Conservation (phyloP, 129 eudicot genomes). For the Logfia minima region DNA sequence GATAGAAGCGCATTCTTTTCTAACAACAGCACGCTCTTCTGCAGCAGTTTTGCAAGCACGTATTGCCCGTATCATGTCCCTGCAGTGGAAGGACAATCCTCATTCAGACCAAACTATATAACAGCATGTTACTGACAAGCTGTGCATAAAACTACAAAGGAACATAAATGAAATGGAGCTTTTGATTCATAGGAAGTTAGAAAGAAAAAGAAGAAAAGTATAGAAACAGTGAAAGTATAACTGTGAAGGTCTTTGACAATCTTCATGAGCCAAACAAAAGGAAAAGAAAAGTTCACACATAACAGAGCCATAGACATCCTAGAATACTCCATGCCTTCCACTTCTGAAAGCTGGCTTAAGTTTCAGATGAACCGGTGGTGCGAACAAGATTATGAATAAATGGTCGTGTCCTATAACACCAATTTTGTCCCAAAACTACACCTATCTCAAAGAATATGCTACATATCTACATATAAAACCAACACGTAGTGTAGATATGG, state of each 20-base stretch:
- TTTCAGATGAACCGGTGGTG: background rate
- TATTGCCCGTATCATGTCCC: slow-evolving; percentile 99
- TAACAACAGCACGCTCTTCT: slow-evolving; percentile 98
- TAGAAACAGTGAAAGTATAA: background rate
- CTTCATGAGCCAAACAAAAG: no score
- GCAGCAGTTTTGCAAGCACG: slow-evolving; percentile 99
- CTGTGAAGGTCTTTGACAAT: background rate
- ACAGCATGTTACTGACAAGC: slow-evolving; percentile 16
- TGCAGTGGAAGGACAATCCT: slow-evolving; percentile 37
- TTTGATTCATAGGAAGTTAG: background rate
- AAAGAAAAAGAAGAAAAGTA: background rate
- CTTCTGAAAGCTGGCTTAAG: background rate
- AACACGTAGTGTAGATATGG: background rate
- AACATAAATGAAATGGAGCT: background rate
- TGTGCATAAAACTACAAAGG: background rate
- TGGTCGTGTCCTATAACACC: background rate
- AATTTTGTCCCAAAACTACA: background rate
- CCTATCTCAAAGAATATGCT: background rate
- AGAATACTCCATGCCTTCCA: background rate
- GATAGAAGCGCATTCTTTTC: slow-evolving; percentile 99
- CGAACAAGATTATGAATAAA: background rate
- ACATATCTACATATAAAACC: background rate
- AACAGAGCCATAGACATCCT: no score
- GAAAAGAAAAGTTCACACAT: no score
- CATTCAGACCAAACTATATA: slow-evolving; percentile 22